Evolutionary conservation across 805 yeast genomes (phyloP).

Genomic region (Candida qinlingensis): DNA sequence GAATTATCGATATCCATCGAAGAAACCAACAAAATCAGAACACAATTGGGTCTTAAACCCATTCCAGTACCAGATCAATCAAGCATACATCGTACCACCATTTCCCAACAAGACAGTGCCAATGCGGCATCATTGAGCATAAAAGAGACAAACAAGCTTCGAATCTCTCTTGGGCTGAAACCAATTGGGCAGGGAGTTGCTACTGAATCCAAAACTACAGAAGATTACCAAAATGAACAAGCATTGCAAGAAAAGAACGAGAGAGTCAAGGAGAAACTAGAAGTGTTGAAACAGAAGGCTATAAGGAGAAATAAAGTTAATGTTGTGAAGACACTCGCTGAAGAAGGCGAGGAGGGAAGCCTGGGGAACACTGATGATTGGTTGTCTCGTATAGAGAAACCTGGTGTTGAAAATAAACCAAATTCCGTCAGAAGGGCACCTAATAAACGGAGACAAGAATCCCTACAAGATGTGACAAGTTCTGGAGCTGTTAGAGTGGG

Average conservation of each 20-base stretch:
- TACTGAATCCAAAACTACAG: slow-evolving; percentile 8
- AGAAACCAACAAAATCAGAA: slow-evolving; percentile 52
- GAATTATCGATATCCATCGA: slow-evolving; percentile 32
- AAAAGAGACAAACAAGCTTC: slow-evolving; percentile 17
- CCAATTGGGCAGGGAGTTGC: slow-evolving; percentile 12
- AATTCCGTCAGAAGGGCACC: not conserved
- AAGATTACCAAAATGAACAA: slow-evolving; percentile 9
- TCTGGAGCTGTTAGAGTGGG: slow-evolving; percentile 10
- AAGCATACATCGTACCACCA: not conserved
- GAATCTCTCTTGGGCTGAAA: slow-evolving; percentile 21
- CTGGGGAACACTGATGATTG: slow-evolving; percentile 15
- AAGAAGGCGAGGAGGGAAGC: slow-evolving; percentile 9
- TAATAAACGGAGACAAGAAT: no score
- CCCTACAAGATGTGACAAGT: no score
- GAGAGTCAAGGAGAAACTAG: slow-evolving; percentile 12
- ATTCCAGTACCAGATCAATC: slow-evolving; percentile 27
- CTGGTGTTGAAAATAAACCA: not conserved
- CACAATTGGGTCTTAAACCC: slow-evolving; percentile 49
- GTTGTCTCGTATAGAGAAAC: slow-evolving; percentile 15
- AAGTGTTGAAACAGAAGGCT: slow-evolving; percentile 9
- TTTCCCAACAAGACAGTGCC: not conserved
- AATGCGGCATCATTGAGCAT: slow-evolving; percentile 8
- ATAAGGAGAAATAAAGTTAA: slow-evolving; percentile 13
- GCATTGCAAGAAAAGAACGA: slow-evolving; percentile 6
- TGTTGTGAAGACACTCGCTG: slow-evolving; percentile 11